A percentile compares a stretch with the other conserved stretches of the same genome.
Conservation (phyloP, 176 grass and related monocot species). For the Phragmites australis region DNA sequence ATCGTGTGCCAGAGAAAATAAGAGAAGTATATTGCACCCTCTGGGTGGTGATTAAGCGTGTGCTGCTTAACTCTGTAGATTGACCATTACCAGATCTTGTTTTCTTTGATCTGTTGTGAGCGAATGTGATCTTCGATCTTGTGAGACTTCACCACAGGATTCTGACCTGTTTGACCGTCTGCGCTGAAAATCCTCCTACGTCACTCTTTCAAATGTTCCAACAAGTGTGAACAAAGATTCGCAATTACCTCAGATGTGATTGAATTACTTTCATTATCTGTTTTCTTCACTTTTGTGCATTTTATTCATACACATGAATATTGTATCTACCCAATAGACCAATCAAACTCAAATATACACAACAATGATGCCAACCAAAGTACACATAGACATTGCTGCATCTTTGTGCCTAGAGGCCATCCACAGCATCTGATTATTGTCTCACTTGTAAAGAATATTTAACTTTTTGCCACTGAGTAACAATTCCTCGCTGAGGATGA, state of each 20-base stretch:
- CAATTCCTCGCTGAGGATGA: no score
- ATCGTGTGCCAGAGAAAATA: neutral
- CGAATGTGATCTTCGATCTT: neutral
- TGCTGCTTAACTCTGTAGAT: neutral
- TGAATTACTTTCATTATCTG: no score
- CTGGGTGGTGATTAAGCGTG: neutral
- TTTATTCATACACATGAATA: neutral
- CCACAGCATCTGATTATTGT: neutral
- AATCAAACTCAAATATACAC: constrained; percentile 11
- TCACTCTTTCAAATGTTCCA: no score
- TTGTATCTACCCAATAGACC: neutral
- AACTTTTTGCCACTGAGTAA: no score
- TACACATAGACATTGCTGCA: neutral
- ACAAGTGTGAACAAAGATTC: no score
- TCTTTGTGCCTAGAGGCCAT: neutral
- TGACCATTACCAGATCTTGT: neutral
- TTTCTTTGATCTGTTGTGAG: neutral
- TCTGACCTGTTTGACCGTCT: neutral
- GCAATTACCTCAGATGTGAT: no score
- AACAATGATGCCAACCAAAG: neutral
- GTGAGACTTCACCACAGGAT: neutral
- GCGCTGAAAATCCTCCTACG: no score
- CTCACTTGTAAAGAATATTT: neutral
- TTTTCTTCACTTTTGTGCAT: neutral
- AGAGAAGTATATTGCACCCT: neutral